Conservation (phyloP, 768 basidiomycete genomes). For the Mycena galericulata region DNA sequence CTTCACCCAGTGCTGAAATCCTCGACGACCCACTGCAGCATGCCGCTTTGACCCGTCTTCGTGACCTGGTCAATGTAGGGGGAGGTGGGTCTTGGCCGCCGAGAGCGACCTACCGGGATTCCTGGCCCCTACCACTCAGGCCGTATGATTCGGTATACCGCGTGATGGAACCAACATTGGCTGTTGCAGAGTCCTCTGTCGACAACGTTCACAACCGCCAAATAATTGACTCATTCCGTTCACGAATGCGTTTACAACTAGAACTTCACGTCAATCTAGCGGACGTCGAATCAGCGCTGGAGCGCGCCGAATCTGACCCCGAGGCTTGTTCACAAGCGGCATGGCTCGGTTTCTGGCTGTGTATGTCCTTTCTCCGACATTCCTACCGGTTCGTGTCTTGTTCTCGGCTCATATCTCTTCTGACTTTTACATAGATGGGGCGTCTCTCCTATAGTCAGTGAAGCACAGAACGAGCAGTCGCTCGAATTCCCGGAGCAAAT, state of each 20-base stretch:
- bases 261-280: slow-evolving; percentile 21
- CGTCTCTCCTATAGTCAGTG: slow-evolving; percentile 37
- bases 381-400: slow-evolving; percentile 33
- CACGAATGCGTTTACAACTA: slow-evolving; percentile 29
- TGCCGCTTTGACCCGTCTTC: slow-evolving; percentile 17
- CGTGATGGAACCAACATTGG: slow-evolving; percentile 33
- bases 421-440: slow-evolving; percentile 32
- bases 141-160: slow-evolving; percentile 31
- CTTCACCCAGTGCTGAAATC: slow-evolving; percentile 23
- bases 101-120: slow-evolving; percentile 33
- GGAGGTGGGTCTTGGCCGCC: slow-evolving; percentile 39
- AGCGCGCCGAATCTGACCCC: slow-evolving; percentile 27
- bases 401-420: neutral
- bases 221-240: slow-evolving; percentile 36
- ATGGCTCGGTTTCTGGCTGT: slow-evolving; percentile 36
- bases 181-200: slow-evolving; percentile 33
- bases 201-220: slow-evolving; percentile 35
- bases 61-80: slow-evolving; percentile 25
- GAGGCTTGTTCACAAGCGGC: slow-evolving; percentile 30
- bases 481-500: slow-evolving; percentile 36
- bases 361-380: slow-evolving; percentile 36
- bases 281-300: slow-evolving; percentile 32
- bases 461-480: slow-evolving; percentile 37
- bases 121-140: slow-evolving; percentile 33
- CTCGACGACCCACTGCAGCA: slow-evolving; percentile 27